Percentiles rank a stretch among this genome's conserved stretches.
phyloP scores from a whole-genome alignment of 2,329 filamentous ascomycete species.

The Cercospora janseana region DNA sequence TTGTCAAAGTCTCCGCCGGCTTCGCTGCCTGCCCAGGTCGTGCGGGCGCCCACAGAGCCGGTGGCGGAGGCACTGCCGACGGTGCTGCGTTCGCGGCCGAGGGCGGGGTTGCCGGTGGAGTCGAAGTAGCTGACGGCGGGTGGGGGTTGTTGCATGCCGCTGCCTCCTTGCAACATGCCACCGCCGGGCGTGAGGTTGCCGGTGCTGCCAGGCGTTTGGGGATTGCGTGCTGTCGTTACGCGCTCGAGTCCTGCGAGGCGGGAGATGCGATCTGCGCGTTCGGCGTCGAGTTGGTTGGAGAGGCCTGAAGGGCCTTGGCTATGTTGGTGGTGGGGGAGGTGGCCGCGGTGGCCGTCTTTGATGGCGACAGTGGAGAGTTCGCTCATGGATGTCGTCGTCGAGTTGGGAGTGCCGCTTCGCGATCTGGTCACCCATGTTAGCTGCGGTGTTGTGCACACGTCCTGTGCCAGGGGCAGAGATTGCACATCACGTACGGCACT shows the following conservation, averaged over 20 bases:
- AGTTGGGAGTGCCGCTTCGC: conserved; percentile 83
- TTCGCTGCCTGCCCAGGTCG: conserved; percentile 67
- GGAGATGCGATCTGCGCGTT: conserved; percentile 76
- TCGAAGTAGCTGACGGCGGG: conserved; percentile 71
- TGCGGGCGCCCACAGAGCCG: conserved; percentile 67
- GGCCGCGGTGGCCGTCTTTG: conserved; percentile 90
- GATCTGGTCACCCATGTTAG: conserved; percentile 23
- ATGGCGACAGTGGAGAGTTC: conserved; percentile 90
- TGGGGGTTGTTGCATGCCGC: conserved; percentile 9
- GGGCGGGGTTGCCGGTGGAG: conserved; percentile 61
- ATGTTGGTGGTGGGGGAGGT: conserved; percentile 59
- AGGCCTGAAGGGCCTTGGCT: conserved; percentile 48
- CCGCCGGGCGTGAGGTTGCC: conserved; percentile 34
- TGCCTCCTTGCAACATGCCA: no score
- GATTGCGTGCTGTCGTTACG: conserved; percentile 69
- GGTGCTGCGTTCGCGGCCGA: conserved; percentile 76
- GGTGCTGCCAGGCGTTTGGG: conserved; percentile 41
- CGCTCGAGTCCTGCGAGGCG: conserved; percentile 89
- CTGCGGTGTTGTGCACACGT: background rate
- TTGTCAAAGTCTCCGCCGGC: conserved; percentile 56
- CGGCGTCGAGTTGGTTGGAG: conserved; percentile 54
- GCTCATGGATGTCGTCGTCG: conserved; percentile 85
- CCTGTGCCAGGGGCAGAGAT: background rate
- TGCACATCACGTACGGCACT: conserved; percentile 64
- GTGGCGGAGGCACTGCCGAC: conserved; percentile 90